phyloP scores from a whole-genome alignment of 192 early-diverging fungal genomes.

The Umbelopsis sp. region DNA sequence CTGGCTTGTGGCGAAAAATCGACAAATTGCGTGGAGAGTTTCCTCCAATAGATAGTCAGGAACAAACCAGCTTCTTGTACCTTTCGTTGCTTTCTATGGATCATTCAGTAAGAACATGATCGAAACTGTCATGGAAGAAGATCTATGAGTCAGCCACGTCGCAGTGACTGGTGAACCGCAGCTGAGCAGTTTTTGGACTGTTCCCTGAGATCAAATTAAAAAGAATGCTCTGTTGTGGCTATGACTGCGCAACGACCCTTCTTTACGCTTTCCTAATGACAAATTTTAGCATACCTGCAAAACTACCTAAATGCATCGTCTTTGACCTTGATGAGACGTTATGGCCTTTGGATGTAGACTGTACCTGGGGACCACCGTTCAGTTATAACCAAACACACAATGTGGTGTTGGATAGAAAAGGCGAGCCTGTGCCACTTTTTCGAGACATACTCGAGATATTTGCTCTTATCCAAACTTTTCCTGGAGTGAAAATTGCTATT shows the following conservation, averaged over 20 bases:
- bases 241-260: neutral
- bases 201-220: neutral
- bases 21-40: too few species aligned
- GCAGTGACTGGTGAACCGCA: neutral
- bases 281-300: neutral
- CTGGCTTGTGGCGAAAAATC: neutral
- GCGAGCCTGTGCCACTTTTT: conserved; percentile 31
- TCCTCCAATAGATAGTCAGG: too few species aligned
- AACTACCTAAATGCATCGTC: conserved; percentile 41
- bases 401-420: conserved; percentile 14
- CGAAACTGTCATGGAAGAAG: too few species aligned
- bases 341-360: conserved; percentile 36
- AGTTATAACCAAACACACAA: conserved; percentile 4
- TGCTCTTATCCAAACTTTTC: conserved; percentile 28
- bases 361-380: neutral
- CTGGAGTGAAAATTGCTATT: conserved; percentile 37
- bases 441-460: conserved; percentile 33
- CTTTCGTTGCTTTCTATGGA: too few species aligned
- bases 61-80: too few species aligned
- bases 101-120: too few species aligned
- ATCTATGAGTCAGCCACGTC: too few species aligned
- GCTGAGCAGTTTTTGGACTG: neutral
- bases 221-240: neutral
- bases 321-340: conserved; percentile 49
- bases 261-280: neutral